Base-by-base conservation (phyloP, 345 rosid genomes). In the Arabidopsis arenosa region DNA sequence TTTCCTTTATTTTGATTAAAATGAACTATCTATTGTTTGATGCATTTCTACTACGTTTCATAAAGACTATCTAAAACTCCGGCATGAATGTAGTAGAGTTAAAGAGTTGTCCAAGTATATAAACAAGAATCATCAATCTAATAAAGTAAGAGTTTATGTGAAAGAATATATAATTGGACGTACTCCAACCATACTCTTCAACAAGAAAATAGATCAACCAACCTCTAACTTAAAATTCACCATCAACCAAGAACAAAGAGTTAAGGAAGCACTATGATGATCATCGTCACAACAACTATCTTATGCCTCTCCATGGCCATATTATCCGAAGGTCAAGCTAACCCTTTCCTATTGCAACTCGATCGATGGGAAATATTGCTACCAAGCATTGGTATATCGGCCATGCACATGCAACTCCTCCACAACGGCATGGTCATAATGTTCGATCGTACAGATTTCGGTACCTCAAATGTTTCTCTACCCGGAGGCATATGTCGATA, bases 321-420 rank as follows among this genome's bases (percentile, higher is more conserved):
- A 43, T 10, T 30, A 51, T 48, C 54, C 23, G 43, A 63, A 54
- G 11, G 44, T 44, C 30, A 68, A 59, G 47, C 44, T 48, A 15
- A 15, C 51, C 72, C 79, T 33, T 75, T 59, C 39, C 18, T 17
- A 11, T 5, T 68, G 79, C 80, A 68, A 33, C 32, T 76, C 9
- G 75, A 76, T 35, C 75, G 75, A 2, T 76, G 80, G 80, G 75
- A 76, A 62, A 26, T 62, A 9, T 23, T 76, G 64, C 80, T 73
- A 47, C 68, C 81, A 47, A 90, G 85, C 86, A 77, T 88, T 48
- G 98, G 98, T 75, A 58, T 90, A 75, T 93, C 98, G 18, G 91
- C 96, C 68, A 89, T 93, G 98, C 96, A 93, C 87, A 88, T 89
- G 86, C 96, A 93, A 59, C 75, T 90, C 30, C 91, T 93, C 68